Evolutionary conservation across 768 basidiomycete genomes (phyloP), one percentile per base, ranked within the genome.

Genomic region (Psilocybe cyanescens): DNA sequence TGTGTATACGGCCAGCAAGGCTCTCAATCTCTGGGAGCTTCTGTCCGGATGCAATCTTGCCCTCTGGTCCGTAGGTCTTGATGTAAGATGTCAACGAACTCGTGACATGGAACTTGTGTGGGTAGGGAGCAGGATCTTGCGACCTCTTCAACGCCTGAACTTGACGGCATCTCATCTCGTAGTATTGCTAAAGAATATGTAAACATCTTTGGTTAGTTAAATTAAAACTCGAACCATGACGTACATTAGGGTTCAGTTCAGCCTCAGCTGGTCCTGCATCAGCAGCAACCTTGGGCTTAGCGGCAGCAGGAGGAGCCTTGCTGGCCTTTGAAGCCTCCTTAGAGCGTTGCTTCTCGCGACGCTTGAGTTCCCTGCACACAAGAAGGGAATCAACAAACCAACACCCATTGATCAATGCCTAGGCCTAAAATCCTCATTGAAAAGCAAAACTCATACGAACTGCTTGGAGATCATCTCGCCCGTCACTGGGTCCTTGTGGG

Each of bases 391-490:
- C 58, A 57, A 74, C 75, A 72, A 62, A 46, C 31, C 41, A 57
- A n/a, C 19, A 59, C 64, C 61, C 62, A 65, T 60, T 58, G 39
- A 49, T 44, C 17, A n/a, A 49, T 62, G 67, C 47, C 61, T 30
- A 54, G 56, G 51, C 33, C 3, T 35, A 56, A 59, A 47, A 64
- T 17, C 31, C 16, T 37, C 33, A 35, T 9, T 17, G 7, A 35
- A 53, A 53, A 0, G 41, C 30, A 30, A 50, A 49, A 50, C 19
- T 29, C 50, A 52, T 55, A 83, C 89, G 61, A 56, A 97, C 97
- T 85, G 84, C 87, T 99, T 99, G 78, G 95, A 97, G 71, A 99
- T 88, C 89, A 97, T 84, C 77, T 99, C 96, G 37, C 95, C 96
- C 0, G 97, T 97, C 64, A 95, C 85, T 45, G 91, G 91, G 74